These are phyloP conservation scores for Aristolochia californica DNA, from an alignment of 164 flowering plant species.

Conservation along the genomic window DNA sequence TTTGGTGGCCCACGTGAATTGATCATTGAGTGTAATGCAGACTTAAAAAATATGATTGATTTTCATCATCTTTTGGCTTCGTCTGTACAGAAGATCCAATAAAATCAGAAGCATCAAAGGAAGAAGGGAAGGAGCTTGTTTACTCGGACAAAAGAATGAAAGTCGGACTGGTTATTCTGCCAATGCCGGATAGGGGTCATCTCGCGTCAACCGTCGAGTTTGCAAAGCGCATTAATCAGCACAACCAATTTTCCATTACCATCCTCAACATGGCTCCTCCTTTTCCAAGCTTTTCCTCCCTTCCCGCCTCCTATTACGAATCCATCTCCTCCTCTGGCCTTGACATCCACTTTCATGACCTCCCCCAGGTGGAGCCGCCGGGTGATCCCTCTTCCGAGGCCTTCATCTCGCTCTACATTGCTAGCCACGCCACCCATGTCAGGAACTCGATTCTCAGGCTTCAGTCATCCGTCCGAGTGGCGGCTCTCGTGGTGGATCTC, in stretches of 20 bases:
- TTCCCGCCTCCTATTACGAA: background rate
- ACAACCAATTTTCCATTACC: conserved; percentile 5
- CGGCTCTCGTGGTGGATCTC: conserved; percentile 7
- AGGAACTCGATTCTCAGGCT: background rate
- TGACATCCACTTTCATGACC: conserved; percentile 3
- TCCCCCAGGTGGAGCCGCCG: conserved; percentile 2
- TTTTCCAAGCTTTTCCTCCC: background rate
- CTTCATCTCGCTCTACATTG: background rate
- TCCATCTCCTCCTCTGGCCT: conserved; percentile 4
- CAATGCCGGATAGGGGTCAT: conserved; percentile 1
- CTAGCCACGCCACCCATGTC: background rate
- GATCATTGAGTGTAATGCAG: no score
- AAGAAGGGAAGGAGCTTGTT: background rate
- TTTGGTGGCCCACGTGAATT: no score
- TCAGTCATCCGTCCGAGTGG: background rate
- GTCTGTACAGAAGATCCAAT: no score
- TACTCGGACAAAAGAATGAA: background rate
- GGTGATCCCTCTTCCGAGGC: background rate
- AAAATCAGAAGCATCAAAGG: background rate
- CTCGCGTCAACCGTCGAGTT: conserved; percentile 3
- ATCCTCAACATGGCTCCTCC: conserved; percentile 4
- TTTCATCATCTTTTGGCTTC: no score
- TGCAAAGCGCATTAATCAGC: conserved; percentile 4
- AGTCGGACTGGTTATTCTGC: conserved; percentile 1
- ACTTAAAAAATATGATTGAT: no score